phyloP scores from a whole-genome alignment of 179 eudicot species.

The Silene noctiflora region DNA sequence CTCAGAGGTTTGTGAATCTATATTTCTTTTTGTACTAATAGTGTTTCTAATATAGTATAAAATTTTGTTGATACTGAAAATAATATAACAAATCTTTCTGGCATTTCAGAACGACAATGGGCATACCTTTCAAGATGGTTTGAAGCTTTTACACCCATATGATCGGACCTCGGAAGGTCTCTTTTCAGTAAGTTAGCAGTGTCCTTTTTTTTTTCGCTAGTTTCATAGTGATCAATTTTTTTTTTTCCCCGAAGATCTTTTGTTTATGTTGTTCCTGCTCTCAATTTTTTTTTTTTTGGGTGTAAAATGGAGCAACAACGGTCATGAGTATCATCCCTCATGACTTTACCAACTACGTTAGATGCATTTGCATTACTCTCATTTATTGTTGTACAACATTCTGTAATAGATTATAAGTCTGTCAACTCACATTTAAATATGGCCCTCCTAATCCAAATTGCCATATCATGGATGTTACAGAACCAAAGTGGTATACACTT shows the following conservation, averaged over 20 bases:
- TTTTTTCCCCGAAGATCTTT: neutral
- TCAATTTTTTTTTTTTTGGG: neutral
- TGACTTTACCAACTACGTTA: no score
- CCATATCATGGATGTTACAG: neutral
- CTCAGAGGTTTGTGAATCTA: conserved; percentile 57
- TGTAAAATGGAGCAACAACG: neutral
- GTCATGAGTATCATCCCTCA: neutral
- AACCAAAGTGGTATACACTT: conserved; percentile 1
- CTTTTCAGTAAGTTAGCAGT: conserved; percentile 54
- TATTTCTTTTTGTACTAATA: neutral
- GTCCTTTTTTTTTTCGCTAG: neutral
- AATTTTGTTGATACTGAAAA: conserved; percentile 3
- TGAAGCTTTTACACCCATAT: conserved; percentile 74
- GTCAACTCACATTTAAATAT: neutral
- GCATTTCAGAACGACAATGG: conserved; percentile 42
- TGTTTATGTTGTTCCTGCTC: conserved; percentile 2
- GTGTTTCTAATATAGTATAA: neutral
- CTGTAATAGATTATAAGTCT: neutral
- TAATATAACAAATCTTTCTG: neutral
- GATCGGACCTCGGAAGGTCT: conserved; percentile 79
- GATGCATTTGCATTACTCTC: no score
- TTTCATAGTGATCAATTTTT: neutral
- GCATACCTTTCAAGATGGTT: conserved; percentile 46
- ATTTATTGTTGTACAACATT: neutral
- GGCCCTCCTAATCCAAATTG: neutral